Percentiles rank a stretch among this genome's conserved stretches.
phyloP scores from a whole-genome alignment of 768 basidiomycete genomes.

The Lenzites betulinus region DNA sequence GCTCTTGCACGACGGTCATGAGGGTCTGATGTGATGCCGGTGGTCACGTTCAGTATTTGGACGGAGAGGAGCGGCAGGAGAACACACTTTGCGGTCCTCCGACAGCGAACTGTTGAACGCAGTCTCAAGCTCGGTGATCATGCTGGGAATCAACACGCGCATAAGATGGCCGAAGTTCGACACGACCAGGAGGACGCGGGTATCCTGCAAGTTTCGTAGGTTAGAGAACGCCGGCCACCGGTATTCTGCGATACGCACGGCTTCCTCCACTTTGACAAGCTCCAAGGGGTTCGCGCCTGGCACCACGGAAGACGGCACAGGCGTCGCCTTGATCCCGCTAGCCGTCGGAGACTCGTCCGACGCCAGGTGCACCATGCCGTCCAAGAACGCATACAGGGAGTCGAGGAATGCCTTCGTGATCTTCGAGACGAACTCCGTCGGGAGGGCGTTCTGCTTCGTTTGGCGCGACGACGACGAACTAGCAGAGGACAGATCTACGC shows the following conservation, averaged over 20 bases:
- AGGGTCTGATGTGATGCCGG: conserved; percentile 69
- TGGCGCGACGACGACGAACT: conserved; percentile 49
- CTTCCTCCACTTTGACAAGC: conserved; percentile 60
- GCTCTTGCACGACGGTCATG: conserved; percentile 73
- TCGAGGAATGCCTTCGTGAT: conserved; percentile 87
- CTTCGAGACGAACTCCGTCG: conserved; percentile 66
- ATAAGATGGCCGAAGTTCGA: conserved; percentile 85
- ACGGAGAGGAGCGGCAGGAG: not conserved
- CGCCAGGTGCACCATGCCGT: conserved; percentile 81
- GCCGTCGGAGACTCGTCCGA: conserved; percentile 63
- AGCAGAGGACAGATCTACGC: conserved; percentile 53
- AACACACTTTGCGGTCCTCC: conserved; percentile 67
- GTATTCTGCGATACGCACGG: conserved; percentile 42
- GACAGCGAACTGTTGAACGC: conserved; percentile 71
- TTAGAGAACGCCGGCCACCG: not conserved
- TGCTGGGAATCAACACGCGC: conserved; percentile 67
- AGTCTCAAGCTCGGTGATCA: conserved; percentile 79
- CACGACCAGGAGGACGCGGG: conserved; percentile 81
- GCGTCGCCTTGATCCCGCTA: conserved; percentile 39
- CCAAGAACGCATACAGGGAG: conserved; percentile 79
- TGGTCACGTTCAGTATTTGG: not conserved
- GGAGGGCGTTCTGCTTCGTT: conserved; percentile 61
- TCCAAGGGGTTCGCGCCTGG: conserved; percentile 53
- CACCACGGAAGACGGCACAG: conserved; percentile 33
- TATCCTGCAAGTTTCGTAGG: conserved; percentile 57